Conservation (phyloP, 2,329 filamentous ascomycete species). For the Aspergillus sp. region DNA sequence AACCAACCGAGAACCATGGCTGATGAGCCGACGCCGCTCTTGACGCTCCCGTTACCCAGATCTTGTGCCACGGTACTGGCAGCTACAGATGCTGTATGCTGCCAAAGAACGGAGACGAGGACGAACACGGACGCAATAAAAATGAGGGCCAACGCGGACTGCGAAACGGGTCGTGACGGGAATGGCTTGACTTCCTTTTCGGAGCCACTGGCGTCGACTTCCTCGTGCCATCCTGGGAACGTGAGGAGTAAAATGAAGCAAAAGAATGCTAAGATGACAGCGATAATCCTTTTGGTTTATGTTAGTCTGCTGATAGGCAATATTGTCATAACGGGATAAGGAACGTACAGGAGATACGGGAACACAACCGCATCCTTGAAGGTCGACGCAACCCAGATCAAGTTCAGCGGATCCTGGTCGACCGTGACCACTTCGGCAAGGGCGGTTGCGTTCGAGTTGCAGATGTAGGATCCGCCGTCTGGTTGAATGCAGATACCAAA, state of each 20-base stretch:
- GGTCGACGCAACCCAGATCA: constrained; percentile 93
- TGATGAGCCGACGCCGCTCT: constrained; percentile 79
- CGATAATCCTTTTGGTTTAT: constrained; percentile 64
- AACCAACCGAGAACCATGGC: constrained; percentile 99
- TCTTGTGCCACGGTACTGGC: constrained; percentile 90
- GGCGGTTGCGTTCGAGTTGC: constrained; percentile 92
- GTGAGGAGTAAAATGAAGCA: constrained; percentile 91
- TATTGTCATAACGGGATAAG: not conserved
- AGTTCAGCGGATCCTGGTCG: constrained; percentile 89
- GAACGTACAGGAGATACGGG: constrained; percentile 82
- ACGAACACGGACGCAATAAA: constrained; percentile 62
- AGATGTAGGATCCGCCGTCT: constrained; percentile 83
- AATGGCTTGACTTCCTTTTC: constrained; percentile 91
- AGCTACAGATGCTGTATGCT: constrained; percentile 89
- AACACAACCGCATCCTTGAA: constrained; percentile 99
- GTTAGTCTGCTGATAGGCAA: not conserved
- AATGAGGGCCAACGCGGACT: constrained; percentile 87
- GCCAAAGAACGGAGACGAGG: constrained; percentile 53
- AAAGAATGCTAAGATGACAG: constrained; percentile 93
- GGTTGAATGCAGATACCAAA: constrained; percentile 96
- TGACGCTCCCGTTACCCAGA: constrained; percentile 80
- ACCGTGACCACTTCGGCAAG: constrained; percentile 81
- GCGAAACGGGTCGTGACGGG: constrained; percentile 82
- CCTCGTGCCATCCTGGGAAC: constrained; percentile 96
- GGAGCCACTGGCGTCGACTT: constrained; percentile 68